These are phyloP conservation scores for Leucaena leucocephala DNA, from an alignment of 306 rosid species.

Conservation along the genomic window DNA sequence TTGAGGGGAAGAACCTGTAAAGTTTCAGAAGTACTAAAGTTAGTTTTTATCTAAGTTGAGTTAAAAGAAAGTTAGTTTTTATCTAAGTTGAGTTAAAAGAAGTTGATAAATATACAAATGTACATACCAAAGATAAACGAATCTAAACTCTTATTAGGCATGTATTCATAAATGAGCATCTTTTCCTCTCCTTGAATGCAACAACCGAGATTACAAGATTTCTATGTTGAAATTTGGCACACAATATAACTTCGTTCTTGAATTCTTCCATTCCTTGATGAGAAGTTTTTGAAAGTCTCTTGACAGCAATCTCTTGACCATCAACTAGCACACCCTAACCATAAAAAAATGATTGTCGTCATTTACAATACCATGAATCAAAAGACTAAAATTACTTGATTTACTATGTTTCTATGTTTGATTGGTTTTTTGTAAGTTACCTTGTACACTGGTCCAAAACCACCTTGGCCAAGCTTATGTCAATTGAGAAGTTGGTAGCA, in stretches of 20 bases:
- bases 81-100: background rate
- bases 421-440: constrained; percentile 21
- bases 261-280: constrained; percentile 32
- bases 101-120: too few species aligned
- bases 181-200: constrained; percentile 22
- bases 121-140: background rate
- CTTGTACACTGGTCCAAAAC: constrained; percentile 60
- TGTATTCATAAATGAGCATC: background rate
- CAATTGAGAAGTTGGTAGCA: constrained; percentile 55
- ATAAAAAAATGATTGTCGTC: background rate
- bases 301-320: constrained; percentile 31
- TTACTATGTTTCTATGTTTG: background rate
- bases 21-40: too few species aligned
- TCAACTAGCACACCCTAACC: background rate
- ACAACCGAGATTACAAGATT: constrained; percentile 35
- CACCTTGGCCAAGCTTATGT: constrained; percentile 61
- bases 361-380: background rate
- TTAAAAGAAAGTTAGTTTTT: too few species aligned
- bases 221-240: constrained; percentile 28
- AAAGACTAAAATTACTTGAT: background rate
- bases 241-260: constrained; percentile 27
- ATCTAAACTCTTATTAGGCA: background rate
- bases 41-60: background rate
- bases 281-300: background rate
- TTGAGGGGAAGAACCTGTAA: background rate